These are phyloP conservation scores for Pinguiococcus pyrenoidosus DNA, from an alignment of 108 stramenopile genomes.

Conservation along the genomic window DNA sequence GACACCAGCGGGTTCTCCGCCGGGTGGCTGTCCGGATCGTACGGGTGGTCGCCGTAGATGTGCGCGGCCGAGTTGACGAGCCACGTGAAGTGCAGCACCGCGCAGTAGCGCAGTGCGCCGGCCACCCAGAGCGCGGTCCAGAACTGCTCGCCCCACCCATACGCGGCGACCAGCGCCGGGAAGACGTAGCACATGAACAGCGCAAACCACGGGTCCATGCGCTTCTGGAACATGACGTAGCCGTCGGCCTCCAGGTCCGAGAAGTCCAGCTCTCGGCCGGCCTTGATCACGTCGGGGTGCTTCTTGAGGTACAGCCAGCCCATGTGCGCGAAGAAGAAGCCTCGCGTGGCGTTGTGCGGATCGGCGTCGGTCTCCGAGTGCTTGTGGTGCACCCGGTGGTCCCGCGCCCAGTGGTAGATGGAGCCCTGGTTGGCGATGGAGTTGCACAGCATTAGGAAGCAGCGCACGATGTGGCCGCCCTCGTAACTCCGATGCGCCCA, in stretches of 20 bases:
- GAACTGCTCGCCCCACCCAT: slow-evolving; percentile 87
- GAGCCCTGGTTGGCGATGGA: slow-evolving; percentile 96
- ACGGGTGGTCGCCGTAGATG: slow-evolving; percentile 94
- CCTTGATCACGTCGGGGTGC: slow-evolving; percentile 80
- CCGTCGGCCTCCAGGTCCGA: slow-evolving; percentile 79
- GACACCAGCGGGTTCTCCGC: slow-evolving; percentile 92
- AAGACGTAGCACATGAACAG: slow-evolving; percentile 97
- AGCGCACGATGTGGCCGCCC: slow-evolving; percentile 54
- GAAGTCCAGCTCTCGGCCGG: slow-evolving; percentile 83
- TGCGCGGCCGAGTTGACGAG: slow-evolving; percentile 96
- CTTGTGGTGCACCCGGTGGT: slow-evolving; percentile 93
- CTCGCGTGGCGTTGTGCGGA: slow-evolving; percentile 90
- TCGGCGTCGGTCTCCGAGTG: slow-evolving; percentile 92
- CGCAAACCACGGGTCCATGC: slow-evolving; percentile 88
- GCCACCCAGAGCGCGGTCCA: slow-evolving; percentile 95
- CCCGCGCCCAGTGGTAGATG: slow-evolving; percentile 84
- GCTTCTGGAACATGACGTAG: slow-evolving; percentile 58
- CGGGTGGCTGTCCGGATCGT: slow-evolving; percentile 81
- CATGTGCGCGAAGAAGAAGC: slow-evolving; percentile 99
- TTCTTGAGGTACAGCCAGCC: slow-evolving; percentile 98
- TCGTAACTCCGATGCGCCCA: slow-evolving; percentile 95
- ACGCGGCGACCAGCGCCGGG: slow-evolving; percentile 72
- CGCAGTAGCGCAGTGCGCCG: slow-evolving; percentile 73
- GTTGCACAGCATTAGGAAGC: slow-evolving; percentile 88
- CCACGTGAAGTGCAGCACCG: slow-evolving; percentile 96